phyloP scores from a whole-genome alignment of 2,329 filamentous ascomycete species.

The Zymoseptoria tritici region DNA sequence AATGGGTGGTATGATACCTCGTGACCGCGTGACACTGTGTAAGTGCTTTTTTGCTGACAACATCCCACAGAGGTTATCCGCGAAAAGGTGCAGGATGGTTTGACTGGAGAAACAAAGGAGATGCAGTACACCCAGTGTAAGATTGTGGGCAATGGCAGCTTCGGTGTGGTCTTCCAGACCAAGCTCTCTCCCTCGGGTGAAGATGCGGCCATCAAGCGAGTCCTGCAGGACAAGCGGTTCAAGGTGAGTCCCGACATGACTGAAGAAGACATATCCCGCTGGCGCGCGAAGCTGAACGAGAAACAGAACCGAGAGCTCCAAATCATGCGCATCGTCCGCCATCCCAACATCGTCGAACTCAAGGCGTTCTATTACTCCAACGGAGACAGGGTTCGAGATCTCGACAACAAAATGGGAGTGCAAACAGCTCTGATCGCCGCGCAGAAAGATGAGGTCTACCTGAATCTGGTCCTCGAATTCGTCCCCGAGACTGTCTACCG shows the following conservation, averaged over 20 bases:
- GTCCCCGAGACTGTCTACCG: slow-evolving; percentile 98
- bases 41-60: slow-evolving; percentile 29
- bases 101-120: slow-evolving; percentile 93
- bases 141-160: slow-evolving; percentile 97
- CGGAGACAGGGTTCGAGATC: slow-evolving; percentile 70
- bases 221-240: slow-evolving; percentile 98
- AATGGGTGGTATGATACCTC: slow-evolving; percentile 79
- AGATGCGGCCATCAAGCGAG: slow-evolving; percentile 97
- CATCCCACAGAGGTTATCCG: slow-evolving; percentile 74
- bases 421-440: slow-evolving; percentile 32
- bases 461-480: slow-evolving; percentile 96
- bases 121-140: slow-evolving; percentile 99
- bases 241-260: slow-evolving; percentile 55
- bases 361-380: slow-evolving; percentile 99
- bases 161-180: slow-evolving; percentile 97
- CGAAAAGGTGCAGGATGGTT: slow-evolving; percentile 97
- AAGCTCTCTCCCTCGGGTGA: slow-evolving; percentile 97
- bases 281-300: slow-evolving; percentile 22
- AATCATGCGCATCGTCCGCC: slow-evolving; percentile 98
- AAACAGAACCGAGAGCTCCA: slow-evolving; percentile 91
- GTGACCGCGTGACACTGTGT: slow-evolving; percentile 6
- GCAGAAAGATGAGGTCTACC: slow-evolving; percentile 86
- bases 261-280: not conserved
- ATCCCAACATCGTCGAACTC: slow-evolving; percentile 96
- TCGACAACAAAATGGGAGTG: slow-evolving; percentile 30